Evolutionary conservation across 257 asterid genomes (phyloP), one percentile per base, ranked within the genome.

Genomic region (Capsicum pubescens): DNA sequence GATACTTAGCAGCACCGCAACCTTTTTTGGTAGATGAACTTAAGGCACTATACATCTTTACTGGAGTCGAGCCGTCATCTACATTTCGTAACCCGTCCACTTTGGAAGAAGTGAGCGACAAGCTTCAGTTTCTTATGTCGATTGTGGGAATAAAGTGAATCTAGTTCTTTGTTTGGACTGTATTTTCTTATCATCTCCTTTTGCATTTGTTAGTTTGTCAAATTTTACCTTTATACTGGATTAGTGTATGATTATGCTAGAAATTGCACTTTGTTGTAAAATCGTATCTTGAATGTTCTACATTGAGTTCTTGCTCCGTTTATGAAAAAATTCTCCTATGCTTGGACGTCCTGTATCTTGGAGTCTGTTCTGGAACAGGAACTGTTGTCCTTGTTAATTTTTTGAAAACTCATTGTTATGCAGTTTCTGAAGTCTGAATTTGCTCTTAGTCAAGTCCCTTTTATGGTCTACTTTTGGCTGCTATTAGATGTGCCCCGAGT

Each of bases 21-120:
- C 19, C 85, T 36, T 90, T 93, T 0, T 87, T 83, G 79, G 59
- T 83, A 0, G 93, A 93, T 63, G 99, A 95, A 81, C 84, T 93
- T 10, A 92, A 90, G 85, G 95, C 93, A 0, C 76, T 95, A 83
- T 95, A 93, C 66, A 16, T 91, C 19, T 94, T 92, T 83, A 90
- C 95, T 0, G 99, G 99, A 72, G 92, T 95, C 2, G 95, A 93
- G 81, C 97, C 95, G 0, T 98, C 97, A 5, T 70, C 92, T 0
- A 54, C 87, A 0, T 85, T 87, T 17, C 21, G n/a, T 19, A 83
- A 82, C 39, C 39, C 84, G 0, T 55, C 70, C 0, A 85, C 86
- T 67, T 81, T 88, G 59, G 14, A 35, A 0, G 93, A 91, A 68
- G 88, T 93, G 21, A 58, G 70, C 55, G 84, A 86, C 52, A 92